Conservation (phyloP, 108 stramenopile species). For the Fistulifera pelliculosa region DNA sequence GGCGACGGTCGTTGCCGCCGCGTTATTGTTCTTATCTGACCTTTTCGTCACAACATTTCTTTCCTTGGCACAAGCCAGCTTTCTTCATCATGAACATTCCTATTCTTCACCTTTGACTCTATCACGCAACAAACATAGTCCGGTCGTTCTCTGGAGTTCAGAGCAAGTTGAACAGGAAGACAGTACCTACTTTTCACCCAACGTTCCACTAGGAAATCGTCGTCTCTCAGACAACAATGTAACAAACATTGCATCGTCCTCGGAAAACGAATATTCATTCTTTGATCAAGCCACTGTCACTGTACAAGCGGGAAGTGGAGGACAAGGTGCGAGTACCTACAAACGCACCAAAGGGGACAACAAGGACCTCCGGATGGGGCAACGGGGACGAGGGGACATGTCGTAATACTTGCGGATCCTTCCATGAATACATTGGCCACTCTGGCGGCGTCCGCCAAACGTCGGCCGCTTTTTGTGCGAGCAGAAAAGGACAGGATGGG, state of each 20-base stretch:
- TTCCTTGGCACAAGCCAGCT: no score
- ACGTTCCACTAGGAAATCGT: conserved; percentile 1
- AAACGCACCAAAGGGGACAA: conserved; percentile 58
- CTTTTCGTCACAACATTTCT: no score
- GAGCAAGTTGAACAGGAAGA: neutral
- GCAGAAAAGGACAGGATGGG: conserved; percentile 77
- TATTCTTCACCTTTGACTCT: no score
- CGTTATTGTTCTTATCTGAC: no score
- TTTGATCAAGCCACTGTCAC: conserved; percentile 80
- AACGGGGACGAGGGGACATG: conserved; percentile 91
- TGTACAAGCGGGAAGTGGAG: conserved; percentile 77
- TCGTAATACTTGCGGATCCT: conserved; percentile 67
- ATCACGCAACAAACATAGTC: no score
- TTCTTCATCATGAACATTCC: no score
- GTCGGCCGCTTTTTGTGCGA: conserved; percentile 45
- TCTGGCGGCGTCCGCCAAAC: conserved; percentile 41
- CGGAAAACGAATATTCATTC: conserved; percentile 68
- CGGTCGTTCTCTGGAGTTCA: no score
- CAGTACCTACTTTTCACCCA: conserved; percentile 9
- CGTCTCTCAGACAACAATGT: neutral
- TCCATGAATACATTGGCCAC: conserved; percentile 87
- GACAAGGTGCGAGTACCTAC: conserved; percentile 78
- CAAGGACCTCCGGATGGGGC: conserved; percentile 89
- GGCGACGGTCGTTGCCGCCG: no score
- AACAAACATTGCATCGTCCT: neutral